phyloP scores from a whole-genome alignment of 352 stramenopile genomes.

The Phytophthora pini region DNA sequence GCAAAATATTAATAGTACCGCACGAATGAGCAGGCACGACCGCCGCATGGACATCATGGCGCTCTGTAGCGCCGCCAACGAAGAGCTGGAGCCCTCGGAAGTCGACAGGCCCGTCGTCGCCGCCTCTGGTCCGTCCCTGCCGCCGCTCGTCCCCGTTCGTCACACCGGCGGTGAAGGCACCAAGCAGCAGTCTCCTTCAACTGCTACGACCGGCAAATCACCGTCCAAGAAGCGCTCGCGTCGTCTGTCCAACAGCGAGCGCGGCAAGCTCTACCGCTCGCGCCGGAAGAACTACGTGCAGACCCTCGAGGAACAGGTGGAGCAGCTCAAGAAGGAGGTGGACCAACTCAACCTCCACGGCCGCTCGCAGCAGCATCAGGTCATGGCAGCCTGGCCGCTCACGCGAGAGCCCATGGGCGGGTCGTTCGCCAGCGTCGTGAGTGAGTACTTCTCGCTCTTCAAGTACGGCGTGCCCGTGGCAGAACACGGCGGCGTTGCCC shows the following conservation, averaged over 20 bases:
- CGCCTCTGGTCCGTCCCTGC: constrained; percentile 2
- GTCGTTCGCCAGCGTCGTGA: constrained; percentile 51
- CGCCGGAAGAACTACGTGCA: constrained; percentile 58
- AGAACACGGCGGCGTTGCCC: constrained; percentile 12
- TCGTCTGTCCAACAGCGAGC: constrained; percentile 66
- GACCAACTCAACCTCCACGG: constrained; percentile 36
- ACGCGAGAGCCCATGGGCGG: constrained; percentile 20
- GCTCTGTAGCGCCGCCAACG: constrained; percentile 23
- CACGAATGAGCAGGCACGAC: constrained; percentile 28
- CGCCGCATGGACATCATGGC: constrained; percentile 43
- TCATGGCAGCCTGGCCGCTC: constrained; percentile 14
- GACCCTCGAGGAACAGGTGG: constrained; percentile 50
- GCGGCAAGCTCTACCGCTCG: constrained; percentile 67
- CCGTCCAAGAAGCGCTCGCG: constrained; percentile 47
- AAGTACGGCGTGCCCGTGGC: constrained; percentile 57
- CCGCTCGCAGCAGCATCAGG: constrained; percentile 23
- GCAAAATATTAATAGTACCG: neutral
- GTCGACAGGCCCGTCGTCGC: neutral
- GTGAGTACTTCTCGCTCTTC: constrained; percentile 73
- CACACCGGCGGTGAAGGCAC: neutral
- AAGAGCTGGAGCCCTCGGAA: constrained; percentile 15
- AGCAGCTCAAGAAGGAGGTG: constrained; percentile 55
- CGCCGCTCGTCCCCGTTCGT: constrained; percentile 25
- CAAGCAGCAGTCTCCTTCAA: constrained; percentile 13
- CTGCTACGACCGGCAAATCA: constrained; percentile 12